Base-by-base conservation (phyloP, 768 basidiomycete species). In the Boletus reticuloceps region DNA sequence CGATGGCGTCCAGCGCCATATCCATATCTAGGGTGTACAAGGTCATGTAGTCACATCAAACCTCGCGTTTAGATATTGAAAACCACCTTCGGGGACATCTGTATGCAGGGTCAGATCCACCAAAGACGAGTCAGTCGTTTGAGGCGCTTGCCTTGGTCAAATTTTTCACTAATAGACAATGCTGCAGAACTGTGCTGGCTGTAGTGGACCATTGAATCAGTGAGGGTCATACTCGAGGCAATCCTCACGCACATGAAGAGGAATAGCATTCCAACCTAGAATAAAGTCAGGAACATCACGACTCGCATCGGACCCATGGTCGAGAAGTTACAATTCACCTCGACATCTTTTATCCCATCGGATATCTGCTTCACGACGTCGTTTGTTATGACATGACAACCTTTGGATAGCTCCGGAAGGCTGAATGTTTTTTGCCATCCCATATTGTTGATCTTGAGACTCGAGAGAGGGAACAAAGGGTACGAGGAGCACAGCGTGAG, bases 361-460 rank as follows among this genome's bases (percentile, higher is more conserved):
- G 79, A 74, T 53, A 95, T 87, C 41, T 89, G 81, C 2, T 67
- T 59, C 20, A 84, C 58, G 9, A 97, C 78, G 65, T 91, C 88
- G 31, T 89, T 77, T 2, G 93, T 96, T 41, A 97, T 78, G 17
- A 96, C 80, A 73, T 97, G 86, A 63, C 91, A 94, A 6, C 90
- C 90, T 68, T 82, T 82, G 45, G 69, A 64, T 32, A 71, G 72
- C 54, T 65, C 80, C 3, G 76, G 67, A 32, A 93, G 76, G 1
- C 80, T 81, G 62, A 96, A 94, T 6, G 86, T 86, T 69, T 84
- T 91, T 69, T 95, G 94, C 92, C 92, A 95, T 51, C 84, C 89
- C 94, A 96, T 96, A 31, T 17, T 48, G 42, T 16, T 50, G 25
- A 32, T 31, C 43, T 29, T 29, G 29, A 29, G 29, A 29, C 29